phyloP scores from a whole-genome alignment of 495 filamentous ascomycete genomes.

The Diplogelasinospora grovesii region DNA sequence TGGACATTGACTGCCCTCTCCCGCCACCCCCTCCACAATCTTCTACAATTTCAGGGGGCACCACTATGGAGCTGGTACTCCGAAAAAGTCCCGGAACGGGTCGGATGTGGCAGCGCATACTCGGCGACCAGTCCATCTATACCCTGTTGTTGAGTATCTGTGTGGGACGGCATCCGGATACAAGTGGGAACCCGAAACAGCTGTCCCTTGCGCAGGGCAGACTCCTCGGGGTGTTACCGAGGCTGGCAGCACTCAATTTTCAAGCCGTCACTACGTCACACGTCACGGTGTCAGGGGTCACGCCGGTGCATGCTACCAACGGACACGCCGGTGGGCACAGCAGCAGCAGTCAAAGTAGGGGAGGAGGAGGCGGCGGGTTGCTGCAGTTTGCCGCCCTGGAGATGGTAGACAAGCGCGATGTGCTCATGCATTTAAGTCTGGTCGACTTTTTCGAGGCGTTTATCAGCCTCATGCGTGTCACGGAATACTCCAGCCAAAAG shows the following conservation, averaged over 20 bases:
- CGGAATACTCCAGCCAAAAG: conserved; percentile 32
- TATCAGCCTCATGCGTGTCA: conserved; percentile 46
- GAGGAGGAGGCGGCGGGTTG: conserved; percentile 53
- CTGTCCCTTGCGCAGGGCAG: conserved; percentile 74
- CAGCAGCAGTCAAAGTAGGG: conserved; percentile 3
- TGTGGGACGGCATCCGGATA: conserved; percentile 39
- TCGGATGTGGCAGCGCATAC: conserved; percentile 65
- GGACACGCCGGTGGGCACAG: conserved; percentile 5
- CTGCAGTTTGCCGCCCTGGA: conserved; percentile 65
- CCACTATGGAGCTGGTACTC: conserved; percentile 24
- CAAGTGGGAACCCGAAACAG: conserved; percentile 43
- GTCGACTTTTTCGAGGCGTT: conserved; percentile 70
- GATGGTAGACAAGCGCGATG: conserved; percentile 70
- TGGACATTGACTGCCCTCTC: conserved; percentile 59
- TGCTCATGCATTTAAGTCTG: conserved; percentile 72
- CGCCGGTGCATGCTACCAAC: conserved; percentile 42
- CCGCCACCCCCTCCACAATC: conserved; percentile 37
- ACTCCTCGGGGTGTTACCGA: conserved; percentile 62
- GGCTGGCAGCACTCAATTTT: conserved; percentile 60
- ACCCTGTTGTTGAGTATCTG: conserved; percentile 55
- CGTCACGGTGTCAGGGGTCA: conserved; percentile 54
- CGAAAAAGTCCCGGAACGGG: conserved; percentile 51
- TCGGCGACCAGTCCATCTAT: conserved; percentile 62
- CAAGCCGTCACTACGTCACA: conserved; percentile 51
- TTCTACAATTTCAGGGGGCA: conserved; percentile 8